Conservation (phyloP, 2,329 filamentous ascomycete species). For the Tolypocladium inflatum region DNA sequence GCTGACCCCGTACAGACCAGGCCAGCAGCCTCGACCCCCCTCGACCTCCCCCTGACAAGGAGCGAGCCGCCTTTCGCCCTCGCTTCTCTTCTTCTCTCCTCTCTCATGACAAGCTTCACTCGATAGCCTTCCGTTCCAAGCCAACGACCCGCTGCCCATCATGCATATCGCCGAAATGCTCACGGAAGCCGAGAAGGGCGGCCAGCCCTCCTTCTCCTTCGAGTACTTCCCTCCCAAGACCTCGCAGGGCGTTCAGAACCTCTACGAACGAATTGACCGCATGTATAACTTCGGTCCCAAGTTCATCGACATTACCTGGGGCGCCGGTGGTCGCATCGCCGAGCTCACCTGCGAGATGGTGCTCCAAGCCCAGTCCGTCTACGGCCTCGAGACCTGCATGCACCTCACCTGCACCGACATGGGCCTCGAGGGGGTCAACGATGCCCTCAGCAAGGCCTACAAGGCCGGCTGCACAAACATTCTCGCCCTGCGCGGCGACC, state of each 20-base stretch:
- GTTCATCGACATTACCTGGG: conserved; percentile 99
- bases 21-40: not conserved
- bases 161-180: conserved; percentile 98
- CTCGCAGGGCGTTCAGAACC: conserved; percentile 92
- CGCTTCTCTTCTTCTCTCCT: not conserved
- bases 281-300: conserved; percentile 92
- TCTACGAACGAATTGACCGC: conserved; percentile 98
- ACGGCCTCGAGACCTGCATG: conserved; percentile 97
- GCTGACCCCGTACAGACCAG: not conserved
- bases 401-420: conserved; percentile 98
- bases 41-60: not conserved
- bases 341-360: conserved; percentile 98
- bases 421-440: conserved; percentile 84
- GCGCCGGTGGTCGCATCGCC: conserved; percentile 83
- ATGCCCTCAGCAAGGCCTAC: conserved; percentile 79
- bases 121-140: not conserved
- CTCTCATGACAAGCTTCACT: not conserved
- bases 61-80: not conserved
- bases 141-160: not conserved
- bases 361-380: conserved; percentile 85
- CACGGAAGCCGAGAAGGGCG: conserved; percentile 66
- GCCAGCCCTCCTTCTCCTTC: conserved; percentile 89
- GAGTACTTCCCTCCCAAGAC: conserved; percentile 99
- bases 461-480: conserved; percentile 97
- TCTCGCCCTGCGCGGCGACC: conserved; percentile 84